A percentile compares a stretch with the other conserved stretches of the same genome.
Conservation (phyloP, 2,329 filamentous ascomycete species). For the Pseudomassariella vexata region DNA sequence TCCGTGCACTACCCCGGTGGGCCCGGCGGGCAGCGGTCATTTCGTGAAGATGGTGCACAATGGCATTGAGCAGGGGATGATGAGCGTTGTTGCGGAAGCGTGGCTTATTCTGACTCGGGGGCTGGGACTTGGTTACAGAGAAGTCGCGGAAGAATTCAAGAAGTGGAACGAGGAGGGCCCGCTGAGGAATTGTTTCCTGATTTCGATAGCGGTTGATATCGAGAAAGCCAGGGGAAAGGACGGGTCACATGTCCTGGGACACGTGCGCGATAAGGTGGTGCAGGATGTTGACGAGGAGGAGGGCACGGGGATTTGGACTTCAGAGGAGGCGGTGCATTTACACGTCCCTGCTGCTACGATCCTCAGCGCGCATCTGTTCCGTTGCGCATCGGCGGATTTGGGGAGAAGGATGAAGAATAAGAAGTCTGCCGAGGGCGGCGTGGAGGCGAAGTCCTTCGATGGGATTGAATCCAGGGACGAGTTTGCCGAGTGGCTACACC, state of each 20-base stretch:
- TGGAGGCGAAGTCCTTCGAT: constrained; percentile 14
- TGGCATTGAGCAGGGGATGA: constrained; percentile 68
- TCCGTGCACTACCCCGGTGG: constrained; percentile 55
- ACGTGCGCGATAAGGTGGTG: constrained; percentile 65
- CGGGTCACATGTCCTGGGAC: constrained; percentile 47
- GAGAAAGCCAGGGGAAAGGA: constrained; percentile 40
- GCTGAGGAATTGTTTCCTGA: constrained; percentile 52
- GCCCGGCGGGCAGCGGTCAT: constrained; percentile 59
- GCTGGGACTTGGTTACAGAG: constrained; percentile 52
- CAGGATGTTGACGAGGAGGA: constrained; percentile 63
- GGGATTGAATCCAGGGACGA: constrained; percentile 27
- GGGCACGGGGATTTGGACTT: constrained; percentile 62
- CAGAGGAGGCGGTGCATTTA: constrained; percentile 53
- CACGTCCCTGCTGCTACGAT: constrained; percentile 62
- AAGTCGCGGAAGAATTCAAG: constrained; percentile 54
- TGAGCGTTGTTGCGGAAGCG: constrained; percentile 57
- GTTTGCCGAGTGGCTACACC: constrained; percentile 53
- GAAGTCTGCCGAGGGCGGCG: constrained; percentile 34
- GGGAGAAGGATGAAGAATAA: constrained; percentile 46
- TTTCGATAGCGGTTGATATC: constrained; percentile 58
- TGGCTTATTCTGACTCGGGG: constrained; percentile 58
- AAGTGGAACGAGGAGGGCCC: constrained; percentile 56
- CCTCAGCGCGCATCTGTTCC: constrained; percentile 55
- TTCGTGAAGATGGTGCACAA: constrained; percentile 76
- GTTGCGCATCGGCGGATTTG: constrained; percentile 57